Percentiles rank a stretch among this genome's conserved stretches.
phyloP scores from a whole-genome alignment of 371 early-diverging fungal genomes.

The Mortierella sp. region DNA sequence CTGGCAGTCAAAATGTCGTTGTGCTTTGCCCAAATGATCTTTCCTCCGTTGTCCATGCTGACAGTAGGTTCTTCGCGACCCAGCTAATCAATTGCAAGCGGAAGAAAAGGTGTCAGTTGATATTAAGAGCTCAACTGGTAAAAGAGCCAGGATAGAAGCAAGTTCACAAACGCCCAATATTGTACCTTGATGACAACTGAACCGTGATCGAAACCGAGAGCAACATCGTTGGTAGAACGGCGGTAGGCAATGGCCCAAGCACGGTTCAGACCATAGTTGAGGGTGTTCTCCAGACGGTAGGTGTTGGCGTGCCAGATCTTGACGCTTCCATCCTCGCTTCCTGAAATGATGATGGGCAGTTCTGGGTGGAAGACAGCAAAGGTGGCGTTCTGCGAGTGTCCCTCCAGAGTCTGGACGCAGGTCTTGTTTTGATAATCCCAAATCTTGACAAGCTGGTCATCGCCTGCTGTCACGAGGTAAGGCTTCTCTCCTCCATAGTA shows the following conservation, averaged over 20 bases:
- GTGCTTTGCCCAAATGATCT: constrained; percentile 98
- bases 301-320: constrained; percentile 99
- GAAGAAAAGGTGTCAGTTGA: neutral
- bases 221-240: constrained; percentile 90
- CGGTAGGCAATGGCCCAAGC: constrained; percentile 95
- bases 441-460: constrained; percentile 95
- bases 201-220: constrained; percentile 97
- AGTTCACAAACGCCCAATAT: neutral
- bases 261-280: constrained; percentile 97
- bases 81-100: constrained; percentile 58
- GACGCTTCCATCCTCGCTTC: constrained; percentile 97
- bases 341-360: constrained; percentile 96
- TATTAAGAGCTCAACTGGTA: neutral
- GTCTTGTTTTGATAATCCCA: constrained; percentile 99
- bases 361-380: constrained; percentile 97
- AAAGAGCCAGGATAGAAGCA: neutral
- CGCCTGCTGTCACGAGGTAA: constrained; percentile 93
- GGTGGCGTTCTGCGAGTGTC: constrained; percentile 98
- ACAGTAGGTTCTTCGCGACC: constrained; percentile 97
- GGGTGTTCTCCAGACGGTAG: constrained; percentile 93
- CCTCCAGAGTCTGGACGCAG: constrained; percentile 97
- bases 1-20: constrained; percentile 96
- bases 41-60: constrained; percentile 96
- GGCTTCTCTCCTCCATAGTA: constrained; percentile 97
- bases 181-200: constrained; percentile 88